Percentiles rank a stretch among this genome's conserved stretches.
Evolutionary conservation across 345 rosid genomes (phyloP).

Genomic region (Gossypium turneri): DNA sequence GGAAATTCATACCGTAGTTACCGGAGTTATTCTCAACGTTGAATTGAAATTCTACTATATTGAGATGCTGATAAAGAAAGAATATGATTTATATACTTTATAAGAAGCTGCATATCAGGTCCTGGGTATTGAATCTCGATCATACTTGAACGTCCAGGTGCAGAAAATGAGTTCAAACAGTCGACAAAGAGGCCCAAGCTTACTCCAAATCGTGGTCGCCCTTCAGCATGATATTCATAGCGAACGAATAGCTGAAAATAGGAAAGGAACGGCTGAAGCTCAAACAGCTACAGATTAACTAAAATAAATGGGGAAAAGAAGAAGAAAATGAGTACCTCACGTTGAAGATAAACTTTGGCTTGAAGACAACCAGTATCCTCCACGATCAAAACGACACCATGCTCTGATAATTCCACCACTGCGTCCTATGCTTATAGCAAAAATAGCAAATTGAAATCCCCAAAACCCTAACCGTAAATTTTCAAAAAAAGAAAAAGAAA

Average conservation of each 20-base stretch:
- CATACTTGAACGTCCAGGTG: slow-evolving; percentile 61
- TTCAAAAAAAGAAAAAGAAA: background rate
- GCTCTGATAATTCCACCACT: slow-evolving; percentile 74
- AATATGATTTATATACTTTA: slow-evolving; percentile 48
- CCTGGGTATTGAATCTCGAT: slow-evolving; percentile 90
- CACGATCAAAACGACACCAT: slow-evolving; percentile 74
- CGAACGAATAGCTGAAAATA: slow-evolving; percentile 55
- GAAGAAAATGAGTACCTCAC: slow-evolving; percentile 51
- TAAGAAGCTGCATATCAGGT: slow-evolving; percentile 92
- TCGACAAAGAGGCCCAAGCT: slow-evolving; percentile 85
- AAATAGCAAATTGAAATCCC: background rate
- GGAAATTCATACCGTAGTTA: background rate
- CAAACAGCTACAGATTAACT: background rate
- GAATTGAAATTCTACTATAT: background rate
- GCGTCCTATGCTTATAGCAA: slow-evolving; percentile 52
- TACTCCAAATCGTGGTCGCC: slow-evolving; percentile 77
- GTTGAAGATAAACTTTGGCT: slow-evolving; percentile 87
- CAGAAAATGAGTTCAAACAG: slow-evolving; percentile 87
- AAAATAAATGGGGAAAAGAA: background rate
- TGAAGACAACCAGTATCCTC: slow-evolving; percentile 92
- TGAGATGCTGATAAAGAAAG: background rate
- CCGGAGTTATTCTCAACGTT: background rate
- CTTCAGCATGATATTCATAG: slow-evolving; percentile 65
- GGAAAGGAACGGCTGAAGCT: background rate
- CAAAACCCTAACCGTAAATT: background rate